These are phyloP conservation scores for Ceratobasidium theobromae DNA, from an alignment of 1,284 basidiomycete genomes.

Conservation along the genomic window DNA sequence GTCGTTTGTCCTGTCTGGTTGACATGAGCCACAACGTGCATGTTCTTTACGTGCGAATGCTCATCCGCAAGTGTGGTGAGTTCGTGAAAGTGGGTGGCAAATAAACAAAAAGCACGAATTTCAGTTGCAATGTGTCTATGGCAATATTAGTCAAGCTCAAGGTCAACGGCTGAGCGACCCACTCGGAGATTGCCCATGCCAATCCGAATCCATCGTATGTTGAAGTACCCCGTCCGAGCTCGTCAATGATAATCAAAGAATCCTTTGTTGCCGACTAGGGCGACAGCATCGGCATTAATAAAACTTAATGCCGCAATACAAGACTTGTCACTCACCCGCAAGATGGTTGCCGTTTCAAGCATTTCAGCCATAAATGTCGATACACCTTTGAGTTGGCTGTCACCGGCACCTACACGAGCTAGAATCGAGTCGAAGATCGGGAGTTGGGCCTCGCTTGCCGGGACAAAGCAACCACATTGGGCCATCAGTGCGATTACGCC, in stretches of 20 bases:
- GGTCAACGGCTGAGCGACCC: slow-evolving; percentile 39
- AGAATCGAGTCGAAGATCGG: slow-evolving; percentile 97
- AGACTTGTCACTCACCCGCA: slow-evolving; percentile 60
- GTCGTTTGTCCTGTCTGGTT: slow-evolving; percentile 53
- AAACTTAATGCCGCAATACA: not conserved
- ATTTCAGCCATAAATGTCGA: slow-evolving; percentile 99
- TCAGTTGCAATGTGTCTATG: slow-evolving; percentile 86
- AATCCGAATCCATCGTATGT: slow-evolving; percentile 99
- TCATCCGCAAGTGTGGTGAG: slow-evolving; percentile 89
- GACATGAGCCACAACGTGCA: slow-evolving; percentile 96
- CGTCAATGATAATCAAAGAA: slow-evolving; percentile 97
- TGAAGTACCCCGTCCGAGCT: slow-evolving; percentile 95
- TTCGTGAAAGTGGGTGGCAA: slow-evolving; percentile 99
- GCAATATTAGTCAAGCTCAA: not conserved
- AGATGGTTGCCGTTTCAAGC: slow-evolving; percentile 95
- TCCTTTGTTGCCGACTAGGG: slow-evolving; percentile 83
- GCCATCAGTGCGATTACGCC: slow-evolving; percentile 96
- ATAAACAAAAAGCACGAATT: slow-evolving; percentile 91
- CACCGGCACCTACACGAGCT: slow-evolving; percentile 95
- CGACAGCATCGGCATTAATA: slow-evolving; percentile 1
- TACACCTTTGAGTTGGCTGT: slow-evolving; percentile 95
- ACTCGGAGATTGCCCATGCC: slow-evolving; percentile 99
- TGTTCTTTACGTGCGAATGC: slow-evolving; percentile 85
- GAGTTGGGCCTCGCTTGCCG: slow-evolving; percentile 79
- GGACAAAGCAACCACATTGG: slow-evolving; percentile 93